A percentile compares a stretch with the other conserved stretches of the same genome.
phyloP scores from a whole-genome alignment of 2,329 filamentous ascomycete species.

The Cladosporium sp. region DNA sequence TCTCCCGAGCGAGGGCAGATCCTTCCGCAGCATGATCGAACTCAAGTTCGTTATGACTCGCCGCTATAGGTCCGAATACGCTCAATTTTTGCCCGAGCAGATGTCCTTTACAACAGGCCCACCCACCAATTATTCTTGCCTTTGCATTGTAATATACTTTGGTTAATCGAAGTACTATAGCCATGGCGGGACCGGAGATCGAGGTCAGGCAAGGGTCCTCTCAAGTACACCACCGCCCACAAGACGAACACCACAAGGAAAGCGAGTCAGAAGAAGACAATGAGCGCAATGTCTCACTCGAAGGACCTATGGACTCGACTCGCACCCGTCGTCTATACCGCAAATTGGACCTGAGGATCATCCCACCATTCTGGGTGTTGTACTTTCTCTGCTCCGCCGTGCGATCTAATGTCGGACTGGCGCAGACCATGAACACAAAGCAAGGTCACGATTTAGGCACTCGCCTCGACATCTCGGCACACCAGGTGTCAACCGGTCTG shows the following conservation, averaged over 20 bases:
- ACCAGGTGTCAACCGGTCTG: slow-evolving; percentile 79
- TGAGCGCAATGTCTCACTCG: slow-evolving; percentile 17
- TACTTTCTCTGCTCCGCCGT: slow-evolving; percentile 94
- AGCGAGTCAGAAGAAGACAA: slow-evolving; percentile 13
- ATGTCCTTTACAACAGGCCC: neutral
- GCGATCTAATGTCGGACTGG: slow-evolving; percentile 85
- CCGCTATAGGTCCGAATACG: slow-evolving; percentile 15
- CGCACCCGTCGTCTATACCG: slow-evolving; percentile 21
- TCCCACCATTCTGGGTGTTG: slow-evolving; percentile 76
- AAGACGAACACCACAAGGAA: slow-evolving; percentile 19
- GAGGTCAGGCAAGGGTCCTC: neutral
- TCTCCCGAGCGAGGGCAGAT: neutral
- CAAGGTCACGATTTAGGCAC: slow-evolving; percentile 72
- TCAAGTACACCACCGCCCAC: neutral
- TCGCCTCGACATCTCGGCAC: slow-evolving; percentile 66
- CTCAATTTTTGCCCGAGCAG: slow-evolving; percentile 12
- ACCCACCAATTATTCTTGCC: neutral
- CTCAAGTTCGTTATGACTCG: slow-evolving; percentile 12
- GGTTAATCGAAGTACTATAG: neutral
- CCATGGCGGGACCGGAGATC: slow-evolving; percentile 1
- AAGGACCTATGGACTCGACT: slow-evolving; percentile 16
- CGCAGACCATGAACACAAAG: slow-evolving; percentile 85
- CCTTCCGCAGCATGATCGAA: neutral
- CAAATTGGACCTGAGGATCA: slow-evolving; percentile 33
- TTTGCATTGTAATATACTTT: neutral